Evolutionary conservation across 1,139 yeast genomes (phyloP).

Genomic region (Candida dubliniensis): DNA sequence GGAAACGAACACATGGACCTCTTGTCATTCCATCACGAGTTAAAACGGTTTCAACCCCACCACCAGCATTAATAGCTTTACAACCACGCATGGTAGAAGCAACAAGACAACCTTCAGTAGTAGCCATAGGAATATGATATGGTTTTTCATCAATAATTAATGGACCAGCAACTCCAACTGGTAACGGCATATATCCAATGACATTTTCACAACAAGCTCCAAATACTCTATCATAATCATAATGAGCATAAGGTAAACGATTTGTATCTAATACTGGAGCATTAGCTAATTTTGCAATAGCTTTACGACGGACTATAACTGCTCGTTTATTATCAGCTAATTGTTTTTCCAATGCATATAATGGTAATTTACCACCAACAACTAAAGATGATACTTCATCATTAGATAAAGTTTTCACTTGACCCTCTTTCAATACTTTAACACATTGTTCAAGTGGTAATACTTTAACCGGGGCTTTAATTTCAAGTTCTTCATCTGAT

Average conservation of each 20-base stretch:
- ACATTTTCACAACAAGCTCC: conserved; percentile 99
- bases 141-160: conserved; percentile 83
- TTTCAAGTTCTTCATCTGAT: conserved; percentile 25
- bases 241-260: conserved; percentile 74
- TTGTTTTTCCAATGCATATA: conserved; percentile 92
- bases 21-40: conserved; percentile 99
- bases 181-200: conserved; percentile 92
- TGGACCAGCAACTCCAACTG: conserved; percentile 98
- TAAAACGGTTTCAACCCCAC: conserved; percentile 89
- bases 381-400: conserved; percentile 75
- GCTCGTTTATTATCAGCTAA: conserved; percentile 87
- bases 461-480: conserved; percentile 22
- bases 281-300: conserved; percentile 78
- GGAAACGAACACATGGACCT: conserved; percentile 95
- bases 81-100: conserved; percentile 99
- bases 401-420: conserved; percentile 62
- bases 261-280: conserved; percentile 77
- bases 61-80: conserved; percentile 96
- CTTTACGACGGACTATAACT: conserved; percentile 86
- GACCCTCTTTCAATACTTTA: conserved; percentile 67
- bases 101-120: conserved; percentile 97
- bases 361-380: conserved; percentile 75
- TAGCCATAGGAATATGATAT: conserved; percentile 96
- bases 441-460: conserved; percentile 63
- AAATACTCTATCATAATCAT: conserved; percentile 92